Evolutionary conservation across 2,329 filamentous ascomycete genomes (phyloP), one percentile per base, ranked within the genome.

Genomic region (Cladosporium halotolerans): DNA sequence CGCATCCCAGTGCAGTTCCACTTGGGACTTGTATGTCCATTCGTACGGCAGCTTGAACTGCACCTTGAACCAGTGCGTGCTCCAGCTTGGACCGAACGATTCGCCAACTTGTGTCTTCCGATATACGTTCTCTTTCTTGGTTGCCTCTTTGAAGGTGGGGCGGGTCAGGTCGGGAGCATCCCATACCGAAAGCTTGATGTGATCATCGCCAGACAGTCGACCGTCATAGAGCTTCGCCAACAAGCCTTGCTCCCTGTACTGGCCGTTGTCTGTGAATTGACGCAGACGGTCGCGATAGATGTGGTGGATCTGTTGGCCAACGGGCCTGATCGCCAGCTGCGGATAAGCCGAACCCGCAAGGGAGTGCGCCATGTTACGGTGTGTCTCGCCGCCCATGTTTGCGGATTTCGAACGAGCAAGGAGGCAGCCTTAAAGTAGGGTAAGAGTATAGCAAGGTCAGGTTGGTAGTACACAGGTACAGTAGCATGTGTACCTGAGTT

Each of bases 1-100:
- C 36, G 87, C 86, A 72, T 99, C 92, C 92, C 93, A 99, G 64
- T 96, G 90, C 54, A 97, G 84, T 71, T 97, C 91, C n/a, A 99
- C 78, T 44, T 87, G 84, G 61, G 91, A 83, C 63, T 93, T 89
- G 58, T 89, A 74, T 23, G 72, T 74, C 63, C 96, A 80, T 10
- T 88, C 75, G 52, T 81, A 67, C 7, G 93, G 92, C 11, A 97
- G 79, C 4, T 81, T 88, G 57, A 99, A 74, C 53, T 85, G 76
- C 53, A 96, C 81, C 63, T 84, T 88, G 79, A 99, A 95, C 93
- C 93, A 99, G 70, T 97, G 93, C 8, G 93, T 99, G 1, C 90
- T 87, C 93, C 93, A 99, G 34, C 90, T 93, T 2, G 93, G 93
- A 0, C 93, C 93, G 62, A 97, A 97, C 6, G 77, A 82, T 54